Base-by-base conservation (phyloP, 1,139 yeast genomes). In the Suhomyces terraborum region DNA sequence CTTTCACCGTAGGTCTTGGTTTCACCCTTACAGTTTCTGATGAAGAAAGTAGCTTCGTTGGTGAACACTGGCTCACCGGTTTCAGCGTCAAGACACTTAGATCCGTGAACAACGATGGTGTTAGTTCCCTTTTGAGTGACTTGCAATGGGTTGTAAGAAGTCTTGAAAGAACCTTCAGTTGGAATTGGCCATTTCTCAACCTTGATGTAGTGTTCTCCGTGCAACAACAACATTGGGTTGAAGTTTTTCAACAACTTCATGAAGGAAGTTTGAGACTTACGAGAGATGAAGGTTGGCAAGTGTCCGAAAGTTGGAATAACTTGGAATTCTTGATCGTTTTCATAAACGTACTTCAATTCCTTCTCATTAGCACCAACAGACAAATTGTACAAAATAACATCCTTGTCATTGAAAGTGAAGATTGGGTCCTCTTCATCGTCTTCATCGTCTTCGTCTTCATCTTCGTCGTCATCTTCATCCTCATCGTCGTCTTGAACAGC, bases 251-350 rank as follows among this genome's bases (percentile, higher is more conserved):
- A 82, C 42, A 83, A 66, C 45, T 70, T 70, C 47, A 76, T 69
- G 59, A 80, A 77, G 29, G 82, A 74, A 43, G 76, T 62, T 45
- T 73, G 75, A 40, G 80, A 70, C 45, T 73, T 69, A 40, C 73
- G 73, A 24, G 79, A 75, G 56, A 77, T 69, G 64, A 73, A 73
- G 22, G 77, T 66, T 34, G 96, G 94, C 57, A 91, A 82, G 48
- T 89, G 96, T 48, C 96, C 97, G 64, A 84, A 89, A 3, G 96
- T 79, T 49, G 98, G 97, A 41, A 93, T 66, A n/a, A 85, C 94
- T 59, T 88, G 89, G 74, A 93, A 93, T 53, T 88, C 80, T 14
- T 75, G 69, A 55, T 78, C 78, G 54, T 82, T 79, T 67, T 93
- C 98, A 63, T 84, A 93, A 18, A 79, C 81, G 62, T 86, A 88